Evolutionary conservation across 2,329 filamentous ascomycete species (phyloP).

Genomic region (Ceratocystis lukuohia): DNA sequence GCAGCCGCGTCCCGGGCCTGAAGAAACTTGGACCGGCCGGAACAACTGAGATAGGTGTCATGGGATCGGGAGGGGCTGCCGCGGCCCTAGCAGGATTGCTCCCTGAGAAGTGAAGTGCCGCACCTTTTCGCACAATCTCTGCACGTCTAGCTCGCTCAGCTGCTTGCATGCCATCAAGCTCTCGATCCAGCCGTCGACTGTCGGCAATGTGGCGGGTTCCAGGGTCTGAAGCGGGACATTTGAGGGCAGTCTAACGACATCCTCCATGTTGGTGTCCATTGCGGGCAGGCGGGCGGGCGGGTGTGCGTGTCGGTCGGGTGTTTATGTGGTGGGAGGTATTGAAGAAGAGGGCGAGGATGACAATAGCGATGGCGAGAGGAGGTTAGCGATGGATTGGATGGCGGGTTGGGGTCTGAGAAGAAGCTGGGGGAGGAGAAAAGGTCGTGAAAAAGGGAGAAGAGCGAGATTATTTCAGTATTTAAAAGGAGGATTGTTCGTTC

Average conservation of each 20-base stretch:
- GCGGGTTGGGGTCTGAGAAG: slow-evolving; percentile 18
- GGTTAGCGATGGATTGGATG: slow-evolving; percentile 13
- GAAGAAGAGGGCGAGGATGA: slow-evolving; percentile 12
- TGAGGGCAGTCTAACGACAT: slow-evolving; percentile 75
- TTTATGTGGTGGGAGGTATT: slow-evolving; percentile 18
- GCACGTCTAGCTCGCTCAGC: slow-evolving; percentile 84
- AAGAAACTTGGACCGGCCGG: slow-evolving; percentile 53
- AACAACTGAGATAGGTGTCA: background rate
- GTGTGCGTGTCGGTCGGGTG: slow-evolving; percentile 20
- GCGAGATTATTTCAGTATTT: background rate
- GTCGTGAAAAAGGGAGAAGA: background rate
- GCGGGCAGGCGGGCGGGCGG: background rate
- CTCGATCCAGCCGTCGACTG: slow-evolving; percentile 96
- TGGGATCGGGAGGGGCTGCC: background rate
- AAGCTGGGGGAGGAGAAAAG: background rate
- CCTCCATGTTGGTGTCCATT: slow-evolving; percentile 99
- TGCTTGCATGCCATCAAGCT: slow-evolving; percentile 98
- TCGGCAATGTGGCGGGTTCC: slow-evolving; percentile 82
- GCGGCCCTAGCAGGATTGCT: background rate
- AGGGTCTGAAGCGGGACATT: slow-evolving; percentile 53
- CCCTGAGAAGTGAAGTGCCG: background rate
- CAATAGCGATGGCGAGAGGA: slow-evolving; percentile 19
- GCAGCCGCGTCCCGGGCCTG: slow-evolving; percentile 48
- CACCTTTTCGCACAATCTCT: slow-evolving; percentile 96
- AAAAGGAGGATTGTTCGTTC: background rate